A percentile compares a stretch with the other conserved stretches of the same genome.
phyloP scores from a whole-genome alignment of 345 rosid species.

The Salix caprea region DNA sequence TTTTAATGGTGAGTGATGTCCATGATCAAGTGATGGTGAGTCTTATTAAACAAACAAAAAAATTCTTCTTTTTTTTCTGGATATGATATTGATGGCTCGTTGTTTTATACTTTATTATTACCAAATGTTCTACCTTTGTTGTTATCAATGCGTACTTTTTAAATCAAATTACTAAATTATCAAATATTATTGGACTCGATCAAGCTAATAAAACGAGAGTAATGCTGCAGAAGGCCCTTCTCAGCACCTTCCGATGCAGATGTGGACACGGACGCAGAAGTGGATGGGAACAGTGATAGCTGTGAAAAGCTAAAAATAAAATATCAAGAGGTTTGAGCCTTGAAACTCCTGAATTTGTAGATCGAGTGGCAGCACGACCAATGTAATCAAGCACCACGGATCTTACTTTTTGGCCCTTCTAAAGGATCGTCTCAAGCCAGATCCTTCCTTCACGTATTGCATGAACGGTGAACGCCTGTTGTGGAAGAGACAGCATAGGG shows the following conservation, averaged over 20 bases:
- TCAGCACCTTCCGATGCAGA: neutral
- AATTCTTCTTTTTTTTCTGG: no score
- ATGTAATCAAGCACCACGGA: neutral
- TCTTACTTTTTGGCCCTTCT: neutral
- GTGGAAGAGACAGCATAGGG: no score
- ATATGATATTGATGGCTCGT: no score
- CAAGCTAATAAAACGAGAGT: neutral
- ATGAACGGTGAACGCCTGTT: no score
- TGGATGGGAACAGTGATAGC: neutral
- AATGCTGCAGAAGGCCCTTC: conserved; percentile 11
- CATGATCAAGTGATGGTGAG: no score
- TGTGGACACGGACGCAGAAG: neutral
- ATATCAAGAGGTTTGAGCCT: neutral
- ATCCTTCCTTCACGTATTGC: neutral
- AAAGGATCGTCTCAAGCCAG: neutral
- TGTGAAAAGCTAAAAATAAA: neutral
- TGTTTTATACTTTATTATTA: no score
- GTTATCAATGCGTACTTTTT: no score
- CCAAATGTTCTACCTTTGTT: no score
- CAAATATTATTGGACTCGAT: no score
- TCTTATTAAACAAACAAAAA: no score
- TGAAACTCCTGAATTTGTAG: neutral
- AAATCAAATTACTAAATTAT: no score
- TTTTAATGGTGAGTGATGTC: no score
- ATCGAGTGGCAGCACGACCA: neutral